Conservation (phyloP, 331 rosid genomes). For the Dryas integrifolia region DNA sequence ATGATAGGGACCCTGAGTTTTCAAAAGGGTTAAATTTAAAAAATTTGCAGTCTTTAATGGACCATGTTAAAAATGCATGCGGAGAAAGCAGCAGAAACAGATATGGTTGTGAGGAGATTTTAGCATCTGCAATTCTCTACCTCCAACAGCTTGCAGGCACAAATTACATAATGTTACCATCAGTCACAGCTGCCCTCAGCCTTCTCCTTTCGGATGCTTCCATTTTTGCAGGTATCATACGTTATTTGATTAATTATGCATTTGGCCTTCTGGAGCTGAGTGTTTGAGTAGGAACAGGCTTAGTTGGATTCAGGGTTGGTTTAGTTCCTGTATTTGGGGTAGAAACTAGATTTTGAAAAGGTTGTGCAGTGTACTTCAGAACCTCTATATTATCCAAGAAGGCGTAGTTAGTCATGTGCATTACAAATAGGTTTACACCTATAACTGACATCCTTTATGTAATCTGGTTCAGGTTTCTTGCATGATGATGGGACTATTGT, state of each 20-base stretch:
- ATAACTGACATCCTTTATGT: constrained; percentile 13
- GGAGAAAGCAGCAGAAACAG: constrained; percentile 34
- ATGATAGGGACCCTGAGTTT: constrained; percentile 29
- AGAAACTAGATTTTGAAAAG: background rate
- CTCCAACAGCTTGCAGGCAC: constrained; percentile 58
- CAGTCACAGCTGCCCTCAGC: constrained; percentile 71
- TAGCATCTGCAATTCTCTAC: constrained; percentile 64
- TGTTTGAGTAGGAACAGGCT: background rate
- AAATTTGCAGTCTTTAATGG: constrained; percentile 54
- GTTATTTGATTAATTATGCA: constrained; percentile 4
- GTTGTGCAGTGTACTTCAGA: background rate
- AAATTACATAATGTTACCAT: constrained; percentile 47
- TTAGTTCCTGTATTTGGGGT: background rate
- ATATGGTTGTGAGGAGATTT: constrained; percentile 46
- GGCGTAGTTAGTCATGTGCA: too few species aligned
- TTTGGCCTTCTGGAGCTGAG: constrained; percentile 1
- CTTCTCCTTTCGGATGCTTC: constrained; percentile 49
- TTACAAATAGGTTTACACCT: background rate
- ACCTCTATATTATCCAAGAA: background rate
- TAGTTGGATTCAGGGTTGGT: background rate
- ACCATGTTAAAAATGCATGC: constrained; percentile 33
- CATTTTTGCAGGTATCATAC: constrained; percentile 46
- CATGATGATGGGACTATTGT: constrained; percentile 30
- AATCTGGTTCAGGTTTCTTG: constrained; percentile 39
- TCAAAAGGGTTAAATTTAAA: constrained; percentile 26